Base-by-base conservation (phyloP, 2,329 filamentous ascomycete genomes). In the Dryadomyces quercus-mongolicae region DNA sequence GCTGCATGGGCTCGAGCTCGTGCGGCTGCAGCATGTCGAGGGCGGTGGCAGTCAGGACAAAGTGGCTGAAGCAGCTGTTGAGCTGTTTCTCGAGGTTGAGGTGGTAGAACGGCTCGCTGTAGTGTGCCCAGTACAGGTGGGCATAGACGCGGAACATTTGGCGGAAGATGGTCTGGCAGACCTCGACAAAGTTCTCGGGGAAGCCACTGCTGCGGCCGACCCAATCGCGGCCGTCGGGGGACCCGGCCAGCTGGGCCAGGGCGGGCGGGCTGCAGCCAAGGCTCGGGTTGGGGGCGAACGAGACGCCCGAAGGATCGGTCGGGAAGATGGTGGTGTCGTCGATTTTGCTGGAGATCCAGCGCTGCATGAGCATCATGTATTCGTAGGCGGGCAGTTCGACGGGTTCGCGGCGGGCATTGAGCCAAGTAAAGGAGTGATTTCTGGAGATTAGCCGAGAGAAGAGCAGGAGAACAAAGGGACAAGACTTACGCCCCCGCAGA, bases 131-230 rank as follows among this genome's bases (percentile, higher is more conserved):
- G 75, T 98, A 98, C 57, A 98, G 82, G 70, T 98, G 93, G 50
- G 93, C 86, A 66, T 98, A 98, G 62, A 96, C 92, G 56, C 93
- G 87, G 77, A 98, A 97, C 86, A 98, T 97, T 71, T 96, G 93
- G 63, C 91, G 86, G 74, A 96, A 92, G 64, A 96, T 93, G 60
- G 85, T 85, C 74, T 94, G 90, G 74, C 92, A 93, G 62, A 95
- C 90, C 58, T 85, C 82, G 62, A 92, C 77, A 69, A 96, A 97
- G 61, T 88, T 86, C 60, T 86, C 82, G 2, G 93, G 93, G 70
- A 98, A 98, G 5, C 92, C 92, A 57, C 88, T 93, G 49, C 87
- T 81, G 73, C 94, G 95, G 64, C 93, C 93, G 55, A 95, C 78
- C 88, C 90, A 97, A 57, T 84, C 81, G 52, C 77, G 72, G 16